A percentile compares a stretch with the other conserved stretches of the same genome.
Evolutionary conservation across 441 rosid species (phyloP).

Genomic region (Daphne laureola): DNA sequence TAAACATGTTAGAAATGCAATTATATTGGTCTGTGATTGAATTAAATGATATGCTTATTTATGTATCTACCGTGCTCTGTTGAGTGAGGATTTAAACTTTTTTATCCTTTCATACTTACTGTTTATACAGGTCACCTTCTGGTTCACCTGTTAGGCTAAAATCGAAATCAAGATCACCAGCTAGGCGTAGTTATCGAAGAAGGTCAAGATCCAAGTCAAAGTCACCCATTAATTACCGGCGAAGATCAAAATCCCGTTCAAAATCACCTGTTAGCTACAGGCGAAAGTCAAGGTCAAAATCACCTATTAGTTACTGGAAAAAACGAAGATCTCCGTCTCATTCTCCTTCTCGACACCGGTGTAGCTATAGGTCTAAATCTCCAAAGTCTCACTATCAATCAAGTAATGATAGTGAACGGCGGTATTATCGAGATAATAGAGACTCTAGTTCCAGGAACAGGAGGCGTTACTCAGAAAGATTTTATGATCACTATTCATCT

Average conservation of each 20-base stretch:
- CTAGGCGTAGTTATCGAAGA: slow-evolving; percentile 33
- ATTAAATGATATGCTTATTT: too few relatives aligned
- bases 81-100: background rate
- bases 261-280: slow-evolving; percentile 64
- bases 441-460: slow-evolving; percentile 43
- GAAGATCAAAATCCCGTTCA: slow-evolving; percentile 49
- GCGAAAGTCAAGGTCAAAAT: slow-evolving; percentile 57
- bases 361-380: slow-evolving; percentile 71
- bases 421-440: slow-evolving; percentile 51
- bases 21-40: too few relatives aligned
- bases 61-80: too few relatives aligned
- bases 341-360: slow-evolving; percentile 48
- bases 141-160: slow-evolving; percentile 57
- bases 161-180: slow-evolving; percentile 75
- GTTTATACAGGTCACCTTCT: slow-evolving; percentile 72
- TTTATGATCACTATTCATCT: slow-evolving; percentile 44
- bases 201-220: slow-evolving; percentile 55
- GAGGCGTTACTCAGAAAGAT: slow-evolving; percentile 44
- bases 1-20: too few relatives aligned
- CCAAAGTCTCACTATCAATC: slow-evolving; percentile 53
- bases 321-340: slow-evolving; percentile 63
- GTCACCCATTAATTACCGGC: slow-evolving; percentile 65
- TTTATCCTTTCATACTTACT: background rate
- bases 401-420: slow-evolving; percentile 53
- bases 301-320: slow-evolving; percentile 58